Evolutionary conservation across 495 filamentous ascomycete genomes (phyloP).

Genomic region (Lasiosphaeria ovina): DNA sequence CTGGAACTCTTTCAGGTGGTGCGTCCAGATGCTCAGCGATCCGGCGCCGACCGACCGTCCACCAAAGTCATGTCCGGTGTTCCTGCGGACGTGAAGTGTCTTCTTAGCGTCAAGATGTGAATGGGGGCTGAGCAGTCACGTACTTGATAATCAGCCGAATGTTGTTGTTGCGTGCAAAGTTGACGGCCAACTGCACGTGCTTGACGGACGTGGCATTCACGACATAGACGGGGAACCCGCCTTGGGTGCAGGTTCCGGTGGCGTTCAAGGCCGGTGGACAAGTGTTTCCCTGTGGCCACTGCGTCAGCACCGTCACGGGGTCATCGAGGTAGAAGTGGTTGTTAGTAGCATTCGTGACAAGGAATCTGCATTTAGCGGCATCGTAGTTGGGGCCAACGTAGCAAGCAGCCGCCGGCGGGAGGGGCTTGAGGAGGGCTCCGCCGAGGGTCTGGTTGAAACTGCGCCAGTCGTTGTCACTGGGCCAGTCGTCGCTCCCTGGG

Average conservation of each 20-base stretch:
- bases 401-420: slow-evolving; percentile 52
- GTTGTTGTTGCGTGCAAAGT: slow-evolving; percentile 58
- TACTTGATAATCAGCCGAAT: slow-evolving; percentile 62
- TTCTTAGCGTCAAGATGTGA: slow-evolving; percentile 14
- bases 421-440: slow-evolving; percentile 48
- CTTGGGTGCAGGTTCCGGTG: slow-evolving; percentile 48
- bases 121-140: slow-evolving; percentile 51
- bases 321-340: slow-evolving; percentile 36
- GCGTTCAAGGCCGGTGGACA: slow-evolving; percentile 37
- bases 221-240: slow-evolving; percentile 57
- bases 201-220: slow-evolving; percentile 54
- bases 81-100: slow-evolving; percentile 52
- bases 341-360: slow-evolving; percentile 23
- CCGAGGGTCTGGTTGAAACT: slow-evolving; percentile 45
- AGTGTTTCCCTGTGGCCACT: slow-evolving; percentile 42
- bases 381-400: slow-evolving; percentile 48
- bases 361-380: slow-evolving; percentile 37
- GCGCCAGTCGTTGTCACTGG: slow-evolving; percentile 42
- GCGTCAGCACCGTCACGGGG: slow-evolving; percentile 31
- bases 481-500: slow-evolving; percentile 49
- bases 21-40: slow-evolving; percentile 60
- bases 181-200: slow-evolving; percentile 57
- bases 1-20: slow-evolving; percentile 46
- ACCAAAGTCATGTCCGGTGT: slow-evolving; percentile 66
- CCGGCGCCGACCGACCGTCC: slow-evolving; percentile 54